Evolutionary conservation across 1,139 yeast genomes (phyloP), one percentile per base, ranked within the genome.

Genomic region (Pneumocystis carinii): DNA sequence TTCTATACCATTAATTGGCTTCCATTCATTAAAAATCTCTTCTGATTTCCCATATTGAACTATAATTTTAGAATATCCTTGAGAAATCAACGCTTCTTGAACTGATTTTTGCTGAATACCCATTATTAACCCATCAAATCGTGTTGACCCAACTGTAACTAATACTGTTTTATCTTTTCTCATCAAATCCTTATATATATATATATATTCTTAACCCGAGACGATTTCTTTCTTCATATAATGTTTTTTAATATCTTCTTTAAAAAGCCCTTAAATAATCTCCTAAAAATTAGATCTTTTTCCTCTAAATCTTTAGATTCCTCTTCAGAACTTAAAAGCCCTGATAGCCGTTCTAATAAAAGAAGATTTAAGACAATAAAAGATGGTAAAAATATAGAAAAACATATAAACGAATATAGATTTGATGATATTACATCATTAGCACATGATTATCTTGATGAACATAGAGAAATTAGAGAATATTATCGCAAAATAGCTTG

Each of bases 121-220:
- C 38, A 72, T 72, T 1, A 89, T 72, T 19, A 89, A 78, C 17
- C 72, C 74, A 6, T 78, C 76, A 72, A 89, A 89, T 15, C 85
- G 87, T 0, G 96, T 88, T 1, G 95, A 95, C 0, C 96, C 96
- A 1, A 94, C 86, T 0, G 95, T 85, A 10, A 86, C 83, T 59
- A 85, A 74, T 1, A 81, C 67, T 6, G 41, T 41, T 60, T 61
- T 65, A n/a, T 35, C 19, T 53, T 12, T 61, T 17, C 10, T 10
- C 59, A 57, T 38, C 10, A 19, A 19, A 27, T n/a, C 8, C 14
- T 14, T 38, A 24, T 19, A 39, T 32, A 32, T 5, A 32, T 32
- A 5, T 4, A 32, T 5, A 4, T 5, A 5, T 32, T 32, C 3
- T 32, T 32, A 32, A 32, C 8, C 35, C 35, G 35, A 32, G 35